Percentiles rank a stretch among this genome's conserved stretches.
These are phyloP conservation scores for Podospora comata DNA, from an alignment of 495 filamentous ascomycete genomes.

Conservation along the genomic window DNA sequence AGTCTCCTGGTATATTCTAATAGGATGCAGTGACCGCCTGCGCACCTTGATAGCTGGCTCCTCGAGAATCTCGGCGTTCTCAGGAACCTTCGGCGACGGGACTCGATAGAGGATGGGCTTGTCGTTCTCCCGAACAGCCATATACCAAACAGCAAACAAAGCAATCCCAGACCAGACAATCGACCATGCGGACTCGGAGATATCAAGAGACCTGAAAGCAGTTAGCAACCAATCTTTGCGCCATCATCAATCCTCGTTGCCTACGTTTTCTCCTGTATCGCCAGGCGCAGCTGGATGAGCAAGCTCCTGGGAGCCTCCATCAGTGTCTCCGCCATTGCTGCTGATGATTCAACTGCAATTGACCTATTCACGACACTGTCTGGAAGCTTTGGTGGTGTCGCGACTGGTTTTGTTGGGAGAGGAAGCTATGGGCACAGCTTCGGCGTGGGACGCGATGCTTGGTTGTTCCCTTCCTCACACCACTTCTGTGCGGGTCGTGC, in stretches of 20 bases:
- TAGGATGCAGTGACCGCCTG: background rate
- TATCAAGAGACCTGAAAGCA: constrained; percentile 11
- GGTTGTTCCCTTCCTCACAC: constrained; percentile 9
- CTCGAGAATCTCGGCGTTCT: constrained; percentile 60
- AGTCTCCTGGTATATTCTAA: background rate
- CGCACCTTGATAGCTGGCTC: constrained; percentile 53
- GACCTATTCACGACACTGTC: background rate
- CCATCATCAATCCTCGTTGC: background rate
- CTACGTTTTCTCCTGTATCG: constrained; percentile 17
- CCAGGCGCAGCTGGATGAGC: constrained; percentile 25
- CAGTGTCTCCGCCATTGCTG: constrained; percentile 15
- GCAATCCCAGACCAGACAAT: constrained; percentile 30
- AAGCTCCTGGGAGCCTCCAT: constrained; percentile 15
- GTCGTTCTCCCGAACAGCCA: constrained; percentile 28
- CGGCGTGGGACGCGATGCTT: background rate
- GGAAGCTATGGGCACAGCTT: background rate
- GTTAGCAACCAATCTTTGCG: background rate
- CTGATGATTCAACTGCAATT: background rate
- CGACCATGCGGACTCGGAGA: constrained; percentile 18
- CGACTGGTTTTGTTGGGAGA: background rate
- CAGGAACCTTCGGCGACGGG: constrained; percentile 37
- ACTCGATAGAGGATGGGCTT: constrained; percentile 41
- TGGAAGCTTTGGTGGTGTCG: background rate
- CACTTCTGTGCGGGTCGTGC: constrained; percentile 14
- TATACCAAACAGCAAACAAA: constrained; percentile 30